Evolutionary conservation across 495 filamentous ascomycete genomes (phyloP), one percentile per base, ranked within the genome.

Genomic region (Penicillium diatomitis): DNA sequence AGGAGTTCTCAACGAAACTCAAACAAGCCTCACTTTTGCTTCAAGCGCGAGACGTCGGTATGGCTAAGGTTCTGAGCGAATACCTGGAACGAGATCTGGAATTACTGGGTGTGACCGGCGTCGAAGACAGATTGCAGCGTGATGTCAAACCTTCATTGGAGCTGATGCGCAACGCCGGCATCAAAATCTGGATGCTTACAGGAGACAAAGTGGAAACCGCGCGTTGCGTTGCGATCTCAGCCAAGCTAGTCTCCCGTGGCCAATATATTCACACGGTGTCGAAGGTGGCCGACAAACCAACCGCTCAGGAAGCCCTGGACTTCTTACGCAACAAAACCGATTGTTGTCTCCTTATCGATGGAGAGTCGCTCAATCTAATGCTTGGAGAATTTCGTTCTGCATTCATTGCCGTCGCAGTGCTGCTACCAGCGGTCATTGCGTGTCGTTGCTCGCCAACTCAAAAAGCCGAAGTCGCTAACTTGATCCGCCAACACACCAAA

Each of bases 111-210:
- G 90, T 99, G 9, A 99, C 94, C 2, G 94, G 94, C 47, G 94
- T 99, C 2, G 94, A 99, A 63, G 94, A 99, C 64, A 94, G 94
- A 52, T 74, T 99, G 27, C 94, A 99, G 63, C 80, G 80, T 46
- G 88, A 96, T 67, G 94, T 99, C 60, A 97, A 96, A 60, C 85
- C 90, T 3, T 91, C 87, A 1, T 77, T 99, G 5, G 94, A 99
- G 60, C 76, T 97, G 9, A 81, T 99, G 38, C 86, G 94, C 50
- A 97, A 99, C 62, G 94, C 94, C 6, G 94, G 94, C n/a, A 88
- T 99, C 62, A 96, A 95, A 68, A 96, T 97, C 47, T 99, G 94
- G 94, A 99, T 99, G 94, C 72, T 99, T 57, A 99, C 94, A 0
- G 94, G 94, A 32, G 94, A 99, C 73, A 99, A 99, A 67, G 88